Conservation (phyloP, 148 eudicot genomes). For the Mesembryanthemum crystallinum region DNA sequence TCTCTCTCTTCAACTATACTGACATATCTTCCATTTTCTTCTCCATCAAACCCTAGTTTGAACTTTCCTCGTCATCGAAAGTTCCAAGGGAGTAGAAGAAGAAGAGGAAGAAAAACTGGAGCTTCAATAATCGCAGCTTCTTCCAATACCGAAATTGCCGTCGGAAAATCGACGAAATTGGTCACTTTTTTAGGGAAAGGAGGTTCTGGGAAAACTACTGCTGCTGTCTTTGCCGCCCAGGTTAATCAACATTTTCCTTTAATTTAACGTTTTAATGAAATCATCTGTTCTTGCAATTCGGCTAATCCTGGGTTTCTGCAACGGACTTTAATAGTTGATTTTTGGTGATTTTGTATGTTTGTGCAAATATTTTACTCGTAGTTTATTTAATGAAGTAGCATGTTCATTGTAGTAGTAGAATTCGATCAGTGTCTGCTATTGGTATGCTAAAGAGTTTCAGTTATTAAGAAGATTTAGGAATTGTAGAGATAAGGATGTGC, state of each 20-base stretch:
- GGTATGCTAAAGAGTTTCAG: neutral
- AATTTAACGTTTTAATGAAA: neutral
- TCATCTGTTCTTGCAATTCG: neutral
- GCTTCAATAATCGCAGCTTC: constrained; percentile 20
- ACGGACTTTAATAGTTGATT: no score
- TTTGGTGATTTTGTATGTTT: neutral
- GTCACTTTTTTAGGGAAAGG: constrained; percentile 92
- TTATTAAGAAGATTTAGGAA: neutral
- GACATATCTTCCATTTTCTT: constrained; percentile 7
- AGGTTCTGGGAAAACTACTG: constrained; percentile 89
- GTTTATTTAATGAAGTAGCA: no score
- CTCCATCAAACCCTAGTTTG: constrained; percentile 14
- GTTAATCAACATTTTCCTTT: constrained; percentile 24
- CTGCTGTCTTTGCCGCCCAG: constrained; percentile 91
- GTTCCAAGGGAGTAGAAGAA: constrained; percentile 1
- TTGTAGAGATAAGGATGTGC: no score
- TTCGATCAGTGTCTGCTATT: neutral
- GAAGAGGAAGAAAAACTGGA: constrained; percentile 6
- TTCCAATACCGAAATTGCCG: neutral
- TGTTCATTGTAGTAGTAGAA: neutral
- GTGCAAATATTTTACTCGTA: neutral
- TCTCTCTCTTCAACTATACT: constrained; percentile 16
- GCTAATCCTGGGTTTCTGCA: no score
- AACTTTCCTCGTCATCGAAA: neutral
- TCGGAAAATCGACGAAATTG: constrained; percentile 50